These are phyloP conservation scores for Yarrowia sp. DNA, from an alignment of 805 yeast species.

Conservation along the genomic window DNA sequence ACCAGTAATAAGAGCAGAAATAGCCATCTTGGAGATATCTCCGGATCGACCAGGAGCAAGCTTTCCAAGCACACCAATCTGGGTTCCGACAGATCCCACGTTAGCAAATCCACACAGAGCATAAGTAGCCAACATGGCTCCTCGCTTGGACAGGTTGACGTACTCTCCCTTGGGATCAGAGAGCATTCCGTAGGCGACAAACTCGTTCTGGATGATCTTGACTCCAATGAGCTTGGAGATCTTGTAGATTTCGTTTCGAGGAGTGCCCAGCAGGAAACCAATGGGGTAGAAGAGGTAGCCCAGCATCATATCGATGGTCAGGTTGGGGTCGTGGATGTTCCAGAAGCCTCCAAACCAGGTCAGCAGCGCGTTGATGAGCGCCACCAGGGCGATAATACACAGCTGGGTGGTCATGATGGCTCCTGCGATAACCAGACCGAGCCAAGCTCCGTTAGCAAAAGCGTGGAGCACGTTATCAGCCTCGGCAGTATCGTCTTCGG, in stretches of 20 bases:
- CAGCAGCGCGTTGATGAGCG: conserved; percentile 54
- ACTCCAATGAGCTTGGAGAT: conserved; percentile 54
- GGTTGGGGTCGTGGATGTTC: conserved; percentile 49
- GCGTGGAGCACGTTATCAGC: conserved; percentile 57
- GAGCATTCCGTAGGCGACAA: conserved; percentile 50
- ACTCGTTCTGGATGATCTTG: conserved; percentile 63
- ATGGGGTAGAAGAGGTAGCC: conserved; percentile 61
- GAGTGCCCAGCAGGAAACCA: conserved; percentile 57
- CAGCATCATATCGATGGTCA: conserved; percentile 55
- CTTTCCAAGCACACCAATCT: conserved; percentile 57
- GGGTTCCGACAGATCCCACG: conserved; percentile 60
- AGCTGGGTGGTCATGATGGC: conserved; percentile 57
- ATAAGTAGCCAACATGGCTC: conserved; percentile 56
- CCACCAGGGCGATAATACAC: conserved; percentile 61
- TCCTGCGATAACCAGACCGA: conserved; percentile 57
- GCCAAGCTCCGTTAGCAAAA: conserved; percentile 55
- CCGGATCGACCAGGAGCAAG: conserved; percentile 52
- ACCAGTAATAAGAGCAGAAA: conserved; percentile 53
- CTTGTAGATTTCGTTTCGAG: conserved; percentile 51
- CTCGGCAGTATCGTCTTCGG: conserved; percentile 45
- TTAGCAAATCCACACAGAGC: conserved; percentile 64
- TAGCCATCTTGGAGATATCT: conserved; percentile 48
- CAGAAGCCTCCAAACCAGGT: conserved; percentile 63
- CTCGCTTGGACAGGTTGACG: conserved; percentile 49
- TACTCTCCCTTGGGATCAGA: conserved; percentile 43